phyloP scores from a whole-genome alignment of 208 protist species.

The Tetramitus jugosus region DNA sequence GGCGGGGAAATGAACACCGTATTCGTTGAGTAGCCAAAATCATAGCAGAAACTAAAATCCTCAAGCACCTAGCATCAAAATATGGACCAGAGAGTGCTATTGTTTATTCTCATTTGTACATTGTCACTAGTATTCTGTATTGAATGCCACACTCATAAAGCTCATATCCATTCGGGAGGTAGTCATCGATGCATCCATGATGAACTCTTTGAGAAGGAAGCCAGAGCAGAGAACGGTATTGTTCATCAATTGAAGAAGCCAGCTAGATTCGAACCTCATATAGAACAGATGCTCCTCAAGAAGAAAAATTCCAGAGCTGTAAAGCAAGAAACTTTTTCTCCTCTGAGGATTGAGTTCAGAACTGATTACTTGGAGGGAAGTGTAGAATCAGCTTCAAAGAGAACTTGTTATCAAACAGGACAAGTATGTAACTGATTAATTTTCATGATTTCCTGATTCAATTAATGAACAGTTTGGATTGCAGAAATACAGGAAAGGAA shows the following conservation, averaged over 20 bases:
- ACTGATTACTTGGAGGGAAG: background rate
- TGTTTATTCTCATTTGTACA: no score
- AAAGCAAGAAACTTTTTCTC: background rate
- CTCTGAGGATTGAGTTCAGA: background rate
- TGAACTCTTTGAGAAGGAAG: background rate
- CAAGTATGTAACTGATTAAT: background rate
- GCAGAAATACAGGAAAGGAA: background rate
- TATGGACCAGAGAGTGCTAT: no score
- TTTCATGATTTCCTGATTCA: background rate
- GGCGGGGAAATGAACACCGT: no score
- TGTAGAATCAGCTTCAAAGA: background rate
- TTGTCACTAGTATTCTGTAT: no score
- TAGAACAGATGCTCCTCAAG: background rate
- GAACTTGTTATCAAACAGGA: background rate
- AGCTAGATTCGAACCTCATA: background rate
- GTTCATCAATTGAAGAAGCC: no score
- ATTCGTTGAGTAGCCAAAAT: no score
- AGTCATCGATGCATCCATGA: slow-evolving; percentile 2
- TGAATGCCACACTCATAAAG: background rate
- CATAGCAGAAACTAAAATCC: no score
- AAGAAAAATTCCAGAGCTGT: background rate
- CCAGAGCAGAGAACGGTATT: background rate
- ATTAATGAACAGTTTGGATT: background rate
- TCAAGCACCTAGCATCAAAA: no score
- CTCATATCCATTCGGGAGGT: background rate